phyloP scores from a whole-genome alignment of 169 alveolate species.

The Cryptosporidium tyzzeri region DNA sequence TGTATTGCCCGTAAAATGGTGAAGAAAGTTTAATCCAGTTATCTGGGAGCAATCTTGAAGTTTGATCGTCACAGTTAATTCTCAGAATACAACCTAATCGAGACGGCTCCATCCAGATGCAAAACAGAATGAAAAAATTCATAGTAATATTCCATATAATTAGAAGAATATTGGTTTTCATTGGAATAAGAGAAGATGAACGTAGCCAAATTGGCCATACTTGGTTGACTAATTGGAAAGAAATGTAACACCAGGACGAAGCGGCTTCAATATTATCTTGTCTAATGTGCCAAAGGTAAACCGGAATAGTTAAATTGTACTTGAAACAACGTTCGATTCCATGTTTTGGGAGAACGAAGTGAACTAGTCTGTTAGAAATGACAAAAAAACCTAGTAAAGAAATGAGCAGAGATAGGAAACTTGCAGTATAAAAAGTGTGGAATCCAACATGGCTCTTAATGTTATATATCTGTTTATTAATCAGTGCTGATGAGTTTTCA shows the following conservation, averaged over 20 bases:
- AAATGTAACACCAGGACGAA: conserved; percentile 69
- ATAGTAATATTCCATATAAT: conserved; percentile 36
- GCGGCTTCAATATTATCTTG: conserved; percentile 72
- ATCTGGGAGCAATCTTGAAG: conserved; percentile 21
- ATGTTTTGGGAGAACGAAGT: conserved; percentile 38
- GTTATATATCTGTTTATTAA: neutral
- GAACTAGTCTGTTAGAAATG: conserved; percentile 29
- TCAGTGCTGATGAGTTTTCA: neutral
- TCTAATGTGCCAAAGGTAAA: conserved; percentile 53
- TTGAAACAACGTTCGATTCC: conserved; percentile 22
- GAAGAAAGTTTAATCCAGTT: conserved; percentile 24
- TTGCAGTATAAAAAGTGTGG: conserved; percentile 2
- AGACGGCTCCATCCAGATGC: conserved; percentile 59
- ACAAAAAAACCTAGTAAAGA: conserved; percentile 19
- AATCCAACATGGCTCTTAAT: neutral
- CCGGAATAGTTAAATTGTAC: conserved; percentile 33
- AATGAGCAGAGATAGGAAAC: conserved; percentile 13
- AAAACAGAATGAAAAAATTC: conserved; percentile 38
- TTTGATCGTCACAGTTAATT: conserved; percentile 60
- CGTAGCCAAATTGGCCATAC: conserved; percentile 47
- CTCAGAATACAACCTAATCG: conserved; percentile 39
- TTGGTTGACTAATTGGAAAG: conserved; percentile 58
- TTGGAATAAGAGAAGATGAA: conserved; percentile 1
- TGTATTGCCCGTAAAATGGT: conserved; percentile 67
- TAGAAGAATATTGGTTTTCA: conserved; percentile 13